Evolutionary conservation across 2,329 filamentous ascomycete genomes (phyloP), one percentile per base, ranked within the genome.

Genomic region (Fusarium nematophilum): DNA sequence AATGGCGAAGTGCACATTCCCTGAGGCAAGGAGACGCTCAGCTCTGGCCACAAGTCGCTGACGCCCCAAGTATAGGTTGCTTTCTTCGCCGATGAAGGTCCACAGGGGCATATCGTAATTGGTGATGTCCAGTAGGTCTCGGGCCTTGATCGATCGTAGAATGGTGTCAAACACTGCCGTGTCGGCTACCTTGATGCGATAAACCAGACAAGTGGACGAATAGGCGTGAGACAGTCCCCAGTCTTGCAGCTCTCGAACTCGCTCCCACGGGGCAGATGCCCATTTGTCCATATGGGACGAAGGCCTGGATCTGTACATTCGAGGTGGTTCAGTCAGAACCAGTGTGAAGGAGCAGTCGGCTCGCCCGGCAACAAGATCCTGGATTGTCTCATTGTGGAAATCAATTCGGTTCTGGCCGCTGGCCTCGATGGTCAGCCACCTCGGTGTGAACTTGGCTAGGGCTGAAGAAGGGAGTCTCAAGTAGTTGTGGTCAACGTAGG

Each of bases 251-350:
- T 66, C 59, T 4, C 60, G 62, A 9, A 75, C 54, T 9, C 79
- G 74, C 14, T 65, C 67, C 71, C 64, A 71, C 26, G 56, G 54
- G 9, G 30, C 27, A 18, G 25, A n/a, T n/a, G n/a, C 40, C n/a
- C 40, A 13, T 49, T 48, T 30, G 23, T 40, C 49, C 21, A 6
- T 21, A 6, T 21, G 4, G 21, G 21, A 21, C 21, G 4, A 21
- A 42, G 53, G 25, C 2, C 8, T 29, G 9, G 31, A 6, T 29
- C 55, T 14, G 68, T 83, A 85, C 45, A 85, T 81, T 2, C 76
- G 76, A 0, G 85, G 85, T 2, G 83, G 77, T 25, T 82, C 78
- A 15, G 67, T 75, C 8, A 89, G 78, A 0, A 84, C 82, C 3
- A 88, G 63, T 0, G 80, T 82, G 13, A 86, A 66, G 0, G 76